phyloP scores from a whole-genome alignment of 2,329 filamentous ascomycete genomes.

The Verticillium nubilum region DNA sequence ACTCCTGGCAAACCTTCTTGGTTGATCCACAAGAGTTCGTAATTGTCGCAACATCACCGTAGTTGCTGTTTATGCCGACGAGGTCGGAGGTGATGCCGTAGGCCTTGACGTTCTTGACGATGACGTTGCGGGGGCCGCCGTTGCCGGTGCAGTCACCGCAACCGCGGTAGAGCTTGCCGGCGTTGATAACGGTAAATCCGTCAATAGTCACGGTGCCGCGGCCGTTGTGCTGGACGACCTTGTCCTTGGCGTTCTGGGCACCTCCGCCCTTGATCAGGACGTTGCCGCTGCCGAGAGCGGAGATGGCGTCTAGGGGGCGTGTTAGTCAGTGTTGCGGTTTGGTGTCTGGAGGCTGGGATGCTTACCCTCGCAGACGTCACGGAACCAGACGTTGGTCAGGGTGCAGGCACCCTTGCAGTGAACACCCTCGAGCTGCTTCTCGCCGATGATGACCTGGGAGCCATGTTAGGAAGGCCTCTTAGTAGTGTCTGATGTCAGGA shows the following conservation, averaged over 20 bases:
- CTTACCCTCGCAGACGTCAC: slow-evolving; percentile 29
- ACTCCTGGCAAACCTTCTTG: slow-evolving; percentile 20
- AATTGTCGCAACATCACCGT: slow-evolving; percentile 19
- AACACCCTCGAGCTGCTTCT: slow-evolving; percentile 43
- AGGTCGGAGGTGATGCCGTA: slow-evolving; percentile 13
- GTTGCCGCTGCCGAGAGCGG: slow-evolving; percentile 24
- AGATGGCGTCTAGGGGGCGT: neutral
- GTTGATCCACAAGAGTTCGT: slow-evolving; percentile 20
- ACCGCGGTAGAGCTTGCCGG: slow-evolving; percentile 37
- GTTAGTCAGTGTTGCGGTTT: neutral
- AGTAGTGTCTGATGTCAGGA: neutral
- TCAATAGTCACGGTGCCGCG: slow-evolving; percentile 21
- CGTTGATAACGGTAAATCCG: slow-evolving; percentile 31
- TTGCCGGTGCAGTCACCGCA: slow-evolving; percentile 35
- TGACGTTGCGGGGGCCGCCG: slow-evolving; percentile 7
- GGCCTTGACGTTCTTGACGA: slow-evolving; percentile 7
- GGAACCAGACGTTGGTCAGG: slow-evolving; percentile 31
- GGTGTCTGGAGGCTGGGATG: neutral
- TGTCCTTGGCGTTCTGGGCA: slow-evolving; percentile 24
- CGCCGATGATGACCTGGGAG: slow-evolving; percentile 38
- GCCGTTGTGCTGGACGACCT: slow-evolving; percentile 28
- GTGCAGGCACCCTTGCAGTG: slow-evolving; percentile 43
- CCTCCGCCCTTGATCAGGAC: slow-evolving; percentile 26
- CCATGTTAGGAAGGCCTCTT: neutral
- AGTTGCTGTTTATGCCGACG: slow-evolving; percentile 8